phyloP scores from a whole-genome alignment of 768 basidiomycete genomes.

The Kwoniella botswanensis region DNA sequence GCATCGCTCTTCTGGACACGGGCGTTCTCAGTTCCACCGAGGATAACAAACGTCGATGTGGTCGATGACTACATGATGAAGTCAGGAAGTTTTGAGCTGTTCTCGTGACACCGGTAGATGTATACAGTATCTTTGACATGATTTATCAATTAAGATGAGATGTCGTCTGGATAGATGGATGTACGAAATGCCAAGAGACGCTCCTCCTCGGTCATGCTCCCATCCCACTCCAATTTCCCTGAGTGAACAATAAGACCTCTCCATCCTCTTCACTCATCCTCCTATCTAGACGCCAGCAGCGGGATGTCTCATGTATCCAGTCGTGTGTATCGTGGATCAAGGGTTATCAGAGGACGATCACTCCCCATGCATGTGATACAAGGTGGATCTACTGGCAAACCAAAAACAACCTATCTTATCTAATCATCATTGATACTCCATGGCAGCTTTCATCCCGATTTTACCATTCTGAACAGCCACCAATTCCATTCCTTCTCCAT shows the following conservation, averaged over 20 bases:
- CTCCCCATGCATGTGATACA: background rate
- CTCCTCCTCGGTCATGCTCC: background rate
- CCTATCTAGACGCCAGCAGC: slow-evolving; percentile 13
- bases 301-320: background rate
- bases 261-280: background rate
- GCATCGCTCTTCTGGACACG: slow-evolving; percentile 39
- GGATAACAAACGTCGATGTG: background rate
- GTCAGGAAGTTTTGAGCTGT: background rate
- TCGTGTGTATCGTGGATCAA: background rate
- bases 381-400: too few species aligned
- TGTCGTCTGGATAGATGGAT: background rate
- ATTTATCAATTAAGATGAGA: background rate
- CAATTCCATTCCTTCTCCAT: slow-evolving; percentile 60
- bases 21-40: background rate
- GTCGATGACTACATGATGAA: background rate
- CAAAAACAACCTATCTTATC: background rate
- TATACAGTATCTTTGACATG: background rate
- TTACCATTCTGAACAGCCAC: slow-evolving; percentile 69
- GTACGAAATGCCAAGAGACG: background rate
- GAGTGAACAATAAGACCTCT: background rate
- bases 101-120: background rate
- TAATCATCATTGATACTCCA: slow-evolving; percentile 9
- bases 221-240: background rate
- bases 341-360: background rate
- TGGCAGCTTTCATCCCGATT: slow-evolving; percentile 66